Conservation (phyloP, 768 basidiomycete species). For the Pulveroboletus frians region DNA sequence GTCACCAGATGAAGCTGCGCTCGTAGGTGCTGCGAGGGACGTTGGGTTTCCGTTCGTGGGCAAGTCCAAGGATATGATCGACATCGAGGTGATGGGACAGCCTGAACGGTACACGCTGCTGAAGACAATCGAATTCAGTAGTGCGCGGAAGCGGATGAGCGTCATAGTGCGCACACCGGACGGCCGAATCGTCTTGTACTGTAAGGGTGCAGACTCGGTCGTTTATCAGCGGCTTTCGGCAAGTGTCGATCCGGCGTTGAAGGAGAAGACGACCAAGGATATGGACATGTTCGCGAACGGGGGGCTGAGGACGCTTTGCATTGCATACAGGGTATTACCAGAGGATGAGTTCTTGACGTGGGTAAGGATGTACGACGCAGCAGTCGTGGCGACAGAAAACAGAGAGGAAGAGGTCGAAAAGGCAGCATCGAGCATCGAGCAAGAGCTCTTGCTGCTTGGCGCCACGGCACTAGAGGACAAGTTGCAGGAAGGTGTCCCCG, state of each 20-base stretch:
- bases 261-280: slow-evolving; percentile 75
- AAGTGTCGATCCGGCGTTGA: slow-evolving; percentile 68
- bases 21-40: slow-evolving; percentile 89
- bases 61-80: slow-evolving; percentile 66
- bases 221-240: slow-evolving; percentile 81
- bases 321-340: slow-evolving; percentile 70
- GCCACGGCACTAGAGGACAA: slow-evolving; percentile 98
- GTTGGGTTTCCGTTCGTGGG: slow-evolving; percentile 87
- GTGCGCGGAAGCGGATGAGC: slow-evolving; percentile 93
- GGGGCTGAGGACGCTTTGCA: slow-evolving; percentile 86
- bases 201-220: slow-evolving; percentile 97
- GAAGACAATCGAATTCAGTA: slow-evolving; percentile 89
- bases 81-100: slow-evolving; percentile 91
- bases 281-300: slow-evolving; percentile 93
- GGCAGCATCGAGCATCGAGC: slow-evolving; percentile 80
- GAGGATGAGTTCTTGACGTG: slow-evolving; percentile 86
- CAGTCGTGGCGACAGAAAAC: slow-evolving; percentile 68
- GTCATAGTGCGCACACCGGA: slow-evolving; percentile 83
- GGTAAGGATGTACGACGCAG: slow-evolving; percentile 76
- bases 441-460: slow-evolving; percentile 77
- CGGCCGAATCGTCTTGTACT: slow-evolving; percentile 77
- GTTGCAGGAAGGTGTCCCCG: slow-evolving; percentile 94
- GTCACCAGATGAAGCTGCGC: slow-evolving; percentile 91
- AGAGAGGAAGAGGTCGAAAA: slow-evolving; percentile 91
- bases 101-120: slow-evolving; percentile 75